A percentile compares a stretch with the other conserved stretches of the same genome.
phyloP scores from a whole-genome alignment of 2,329 filamentous ascomycete genomes.

The Metarhizium rileyi region DNA sequence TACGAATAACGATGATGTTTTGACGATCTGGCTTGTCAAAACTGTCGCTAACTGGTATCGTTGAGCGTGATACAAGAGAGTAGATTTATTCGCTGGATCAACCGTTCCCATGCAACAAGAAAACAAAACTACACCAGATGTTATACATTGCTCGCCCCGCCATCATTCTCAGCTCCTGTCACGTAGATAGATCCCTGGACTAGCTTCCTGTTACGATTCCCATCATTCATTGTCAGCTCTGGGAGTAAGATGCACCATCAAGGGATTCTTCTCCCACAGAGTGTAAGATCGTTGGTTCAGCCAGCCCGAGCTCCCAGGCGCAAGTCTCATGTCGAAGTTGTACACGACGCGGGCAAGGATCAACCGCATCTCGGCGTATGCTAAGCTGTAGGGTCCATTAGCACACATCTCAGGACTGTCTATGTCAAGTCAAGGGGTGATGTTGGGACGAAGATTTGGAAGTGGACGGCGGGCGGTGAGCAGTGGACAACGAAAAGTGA shows the following conservation, averaged over 20 bases:
- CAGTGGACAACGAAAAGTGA: background rate
- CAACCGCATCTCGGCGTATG: conserved; percentile 21
- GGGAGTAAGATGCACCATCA: background rate
- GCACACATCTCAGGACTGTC: background rate
- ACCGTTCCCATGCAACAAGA: background rate
- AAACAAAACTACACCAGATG: background rate
- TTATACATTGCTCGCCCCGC: background rate
- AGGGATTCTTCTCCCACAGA: conserved; percentile 7
- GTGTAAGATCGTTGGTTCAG: conserved; percentile 2
- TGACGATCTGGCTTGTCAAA: background rate
- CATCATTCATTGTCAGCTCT: background rate
- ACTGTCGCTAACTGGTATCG: background rate
- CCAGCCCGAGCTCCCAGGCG: conserved; percentile 6
- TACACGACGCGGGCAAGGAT: conserved; percentile 17
- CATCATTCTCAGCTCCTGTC: no score
- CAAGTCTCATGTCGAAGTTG: conserved; percentile 20
- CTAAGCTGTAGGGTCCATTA: conserved; percentile 13
- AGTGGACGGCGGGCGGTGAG: background rate
- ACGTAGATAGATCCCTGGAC: no score
- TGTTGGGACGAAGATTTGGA: background rate
- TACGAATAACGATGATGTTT: no score
- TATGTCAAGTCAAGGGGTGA: no score
- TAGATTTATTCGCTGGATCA: background rate
- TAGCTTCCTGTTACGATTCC: background rate
- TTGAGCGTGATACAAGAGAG: background rate